phyloP scores from a whole-genome alignment of 345 rosid genomes.

The Gossypium turneri region DNA sequence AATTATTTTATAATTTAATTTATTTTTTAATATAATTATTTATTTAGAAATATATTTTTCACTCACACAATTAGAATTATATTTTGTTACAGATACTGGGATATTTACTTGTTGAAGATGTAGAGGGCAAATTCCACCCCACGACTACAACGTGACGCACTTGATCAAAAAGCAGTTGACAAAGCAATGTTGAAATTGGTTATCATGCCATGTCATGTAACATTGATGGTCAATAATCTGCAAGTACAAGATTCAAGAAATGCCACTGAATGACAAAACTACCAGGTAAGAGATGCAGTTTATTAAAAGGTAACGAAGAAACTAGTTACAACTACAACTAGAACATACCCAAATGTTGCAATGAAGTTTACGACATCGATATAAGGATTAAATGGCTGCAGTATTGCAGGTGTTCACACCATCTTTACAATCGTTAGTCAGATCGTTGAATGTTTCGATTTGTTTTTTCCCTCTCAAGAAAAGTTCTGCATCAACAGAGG shows the following conservation, averaged over 20 bases:
- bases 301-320: constrained; percentile 15
- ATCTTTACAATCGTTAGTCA: neutral
- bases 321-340: constrained; percentile 12
- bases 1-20: too few relatives aligned
- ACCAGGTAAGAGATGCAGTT: constrained; percentile 7
- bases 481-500: constrained; percentile 77
- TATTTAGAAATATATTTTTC: too few relatives aligned
- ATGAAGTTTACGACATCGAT: constrained; percentile 7
- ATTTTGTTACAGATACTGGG: too few relatives aligned
- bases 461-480: constrained; percentile 95
- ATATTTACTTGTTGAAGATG: too few relatives aligned
- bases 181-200: too few relatives aligned
- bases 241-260: neutral
- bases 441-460: constrained; percentile 26
- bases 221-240: neutral
- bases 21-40: too few relatives aligned
- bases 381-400: neutral
- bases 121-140: neutral
- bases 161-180: too few relatives aligned
- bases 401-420: neutral
- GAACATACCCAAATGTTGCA: neutral
- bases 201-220: neutral
- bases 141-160: too few relatives aligned
- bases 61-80: too few relatives aligned
- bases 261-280: constrained; percentile 16